Evolutionary conservation across 2,329 filamentous ascomycete species (phyloP).

Genomic region (Phyllosticta capitalensis): DNA sequence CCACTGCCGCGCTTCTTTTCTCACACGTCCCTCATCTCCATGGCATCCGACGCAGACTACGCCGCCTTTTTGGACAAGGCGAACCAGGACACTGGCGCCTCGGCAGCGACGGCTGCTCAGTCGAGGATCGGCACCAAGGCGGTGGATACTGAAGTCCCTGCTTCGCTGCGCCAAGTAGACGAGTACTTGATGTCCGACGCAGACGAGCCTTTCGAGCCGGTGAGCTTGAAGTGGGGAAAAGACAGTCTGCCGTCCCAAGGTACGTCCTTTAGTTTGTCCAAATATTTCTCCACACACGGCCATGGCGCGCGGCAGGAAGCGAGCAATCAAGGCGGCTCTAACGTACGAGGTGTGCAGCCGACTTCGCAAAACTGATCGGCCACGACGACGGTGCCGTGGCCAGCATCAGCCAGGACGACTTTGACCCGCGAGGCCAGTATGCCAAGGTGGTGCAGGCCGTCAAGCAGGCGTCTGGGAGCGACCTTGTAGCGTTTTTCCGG

Average conservation of each 20-base stretch:
- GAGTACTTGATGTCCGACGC: conserved; percentile 70
- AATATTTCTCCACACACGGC: conserved; percentile 25
- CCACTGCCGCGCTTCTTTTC: background rate
- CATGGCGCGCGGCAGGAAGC: conserved; percentile 17
- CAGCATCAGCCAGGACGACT: conserved; percentile 59
- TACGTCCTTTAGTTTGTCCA: background rate
- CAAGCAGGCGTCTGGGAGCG: conserved; percentile 42
- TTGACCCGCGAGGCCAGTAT: conserved; percentile 67
- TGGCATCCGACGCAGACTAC: conserved; percentile 76
- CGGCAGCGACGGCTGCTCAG: conserved; percentile 19
- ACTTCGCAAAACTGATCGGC: conserved; percentile 60
- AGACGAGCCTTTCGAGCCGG: conserved; percentile 75
- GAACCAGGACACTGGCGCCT: conserved; percentile 53
- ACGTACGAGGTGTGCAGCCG: conserved; percentile 37
- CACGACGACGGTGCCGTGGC: conserved; percentile 49
- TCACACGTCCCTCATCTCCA: conserved; percentile 25
- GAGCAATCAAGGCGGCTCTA: conserved; percentile 2
- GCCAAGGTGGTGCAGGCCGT: conserved; percentile 59
- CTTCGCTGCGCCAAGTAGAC: conserved; percentile 30
- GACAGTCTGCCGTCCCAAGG: conserved; percentile 45
- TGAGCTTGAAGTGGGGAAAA: conserved; percentile 55
- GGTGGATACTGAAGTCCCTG: conserved; percentile 49
- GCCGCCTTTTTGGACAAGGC: conserved; percentile 78
- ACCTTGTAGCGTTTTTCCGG: conserved; percentile 67
- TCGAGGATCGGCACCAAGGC: conserved; percentile 24